Base-by-base conservation (phyloP, 306 rosid species). In the Senna siamea region DNA sequence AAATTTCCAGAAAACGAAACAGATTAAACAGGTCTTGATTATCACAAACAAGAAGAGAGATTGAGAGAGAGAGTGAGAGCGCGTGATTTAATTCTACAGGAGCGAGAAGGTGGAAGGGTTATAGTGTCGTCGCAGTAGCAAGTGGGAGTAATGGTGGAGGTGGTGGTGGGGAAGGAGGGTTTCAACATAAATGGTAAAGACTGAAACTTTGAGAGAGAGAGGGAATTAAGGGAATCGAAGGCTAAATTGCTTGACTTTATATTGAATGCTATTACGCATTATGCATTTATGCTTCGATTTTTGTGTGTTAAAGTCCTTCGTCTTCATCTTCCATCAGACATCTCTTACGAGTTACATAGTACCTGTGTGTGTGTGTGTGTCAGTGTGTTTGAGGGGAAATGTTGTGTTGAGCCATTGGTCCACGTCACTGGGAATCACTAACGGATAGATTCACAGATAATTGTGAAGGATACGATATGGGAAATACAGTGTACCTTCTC, bases 361-460 rank as follows among this genome's bases (percentile, higher is more conserved):
- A 2, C 37, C 37, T 2, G 5, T 32, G 37, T 32, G 5, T 2
- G 5, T 37, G 40, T 37, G 40, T 37, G 40, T 37, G 40, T 41
- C 1, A 2, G 15, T 57, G 35, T 17, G 70, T 19, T 17, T 26
- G 66, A 61, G 30, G 56, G 56, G 57, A 38, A 9, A 14, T 5
- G 55, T 2, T 43, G n/a, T 4, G 14, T 2, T 55, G 19, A 6
- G 6, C 19, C 55, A 71, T 86, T 85, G 87, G 87, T 34, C 90
- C 97, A 92, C 87, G 80, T 87, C 79, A 68, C 19, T 12, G 12
- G 80, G 80, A 84, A 87, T 90, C 88, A 37, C 58, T n/a, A 34
- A 74, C 34, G 79, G 88, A 88, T 82, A 75, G 79, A 78, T 54
- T 69, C 70, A 73, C 63, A 34, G 32, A 67, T 66, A 70, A 67